These are phyloP conservation scores for Solanum etuberosum DNA, from an alignment of 257 asterid species.

Conservation along the genomic window DNA sequence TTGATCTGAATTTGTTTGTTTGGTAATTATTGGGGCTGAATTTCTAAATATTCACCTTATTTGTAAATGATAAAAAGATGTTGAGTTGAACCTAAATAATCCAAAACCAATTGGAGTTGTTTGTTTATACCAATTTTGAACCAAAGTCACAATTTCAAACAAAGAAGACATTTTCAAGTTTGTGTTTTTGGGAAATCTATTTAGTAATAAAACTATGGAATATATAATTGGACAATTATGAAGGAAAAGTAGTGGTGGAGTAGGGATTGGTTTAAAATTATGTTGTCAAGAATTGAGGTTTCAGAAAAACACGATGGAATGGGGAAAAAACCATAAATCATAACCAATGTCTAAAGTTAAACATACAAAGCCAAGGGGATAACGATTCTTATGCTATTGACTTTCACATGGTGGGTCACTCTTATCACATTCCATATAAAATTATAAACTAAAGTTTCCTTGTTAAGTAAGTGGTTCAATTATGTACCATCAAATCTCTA, in stretches of 20 bases:
- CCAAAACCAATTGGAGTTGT: background rate
- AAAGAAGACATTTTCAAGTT: background rate
- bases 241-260: background rate
- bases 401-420: slow-evolving; percentile 2
- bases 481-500: background rate
- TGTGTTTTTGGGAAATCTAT: background rate
- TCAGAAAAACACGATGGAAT: background rate
- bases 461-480: background rate
- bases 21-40: background rate
- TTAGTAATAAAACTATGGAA: background rate
- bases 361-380: background rate
- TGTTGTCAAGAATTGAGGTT: slow-evolving; percentile 1
- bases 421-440: background rate
- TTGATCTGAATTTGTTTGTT: background rate
- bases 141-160: background rate
- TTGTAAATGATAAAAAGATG: background rate
- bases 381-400: background rate
- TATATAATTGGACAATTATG: background rate
- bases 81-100: background rate
- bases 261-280: background rate
- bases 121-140: background rate
- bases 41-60: background rate
- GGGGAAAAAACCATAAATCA: background rate
- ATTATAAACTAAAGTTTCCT: background rate
- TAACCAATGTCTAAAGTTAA: background rate